phyloP scores from a whole-genome alignment of 768 basidiomycete genomes.

The Calocybe cyanea region DNA sequence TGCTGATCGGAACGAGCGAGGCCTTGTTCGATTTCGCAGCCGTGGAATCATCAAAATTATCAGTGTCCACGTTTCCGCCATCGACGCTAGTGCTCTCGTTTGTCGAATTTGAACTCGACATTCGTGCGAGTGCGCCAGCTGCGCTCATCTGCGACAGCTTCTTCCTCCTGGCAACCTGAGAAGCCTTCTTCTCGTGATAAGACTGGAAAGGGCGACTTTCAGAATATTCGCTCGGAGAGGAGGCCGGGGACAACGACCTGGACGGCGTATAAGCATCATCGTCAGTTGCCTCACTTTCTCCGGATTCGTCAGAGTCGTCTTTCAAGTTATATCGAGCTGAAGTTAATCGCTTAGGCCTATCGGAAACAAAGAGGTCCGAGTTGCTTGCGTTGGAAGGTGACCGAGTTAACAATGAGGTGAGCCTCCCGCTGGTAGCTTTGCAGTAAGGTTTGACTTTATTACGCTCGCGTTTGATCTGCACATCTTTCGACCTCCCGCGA shows the following conservation, averaged over 20 bases:
- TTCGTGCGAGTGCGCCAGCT: conserved; percentile 19
- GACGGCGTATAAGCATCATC: conserved; percentile 20
- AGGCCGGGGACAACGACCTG: conserved; percentile 16
- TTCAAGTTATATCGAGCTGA: neutral
- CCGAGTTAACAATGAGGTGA: no score
- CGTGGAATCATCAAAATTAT: no score
- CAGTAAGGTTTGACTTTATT: no score
- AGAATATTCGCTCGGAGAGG: conserved; percentile 17
- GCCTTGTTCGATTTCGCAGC: no score
- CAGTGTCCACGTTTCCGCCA: neutral
- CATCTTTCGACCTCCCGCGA: neutral
- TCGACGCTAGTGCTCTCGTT: conserved; percentile 4
- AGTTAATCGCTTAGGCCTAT: conserved; percentile 9
- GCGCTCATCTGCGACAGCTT: conserved; percentile 13
- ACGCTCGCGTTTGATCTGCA: no score
- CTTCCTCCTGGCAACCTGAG: conserved; percentile 7
- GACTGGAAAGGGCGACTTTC: conserved; percentile 3
- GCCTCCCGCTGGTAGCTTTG: no score
- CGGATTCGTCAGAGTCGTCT: conserved; percentile 9
- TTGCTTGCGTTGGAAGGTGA: no score
- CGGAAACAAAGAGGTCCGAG: neutral
- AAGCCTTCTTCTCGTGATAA: conserved; percentile 4
- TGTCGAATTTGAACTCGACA: conserved; percentile 9
- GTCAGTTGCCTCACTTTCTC: conserved; percentile 14
- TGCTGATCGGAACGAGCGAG: conserved; percentile 60